Evolutionary conservation across 192 early-diverging fungal species (phyloP), one percentile per base, ranked within the genome.

Genomic region (Coemansia sp.): DNA sequence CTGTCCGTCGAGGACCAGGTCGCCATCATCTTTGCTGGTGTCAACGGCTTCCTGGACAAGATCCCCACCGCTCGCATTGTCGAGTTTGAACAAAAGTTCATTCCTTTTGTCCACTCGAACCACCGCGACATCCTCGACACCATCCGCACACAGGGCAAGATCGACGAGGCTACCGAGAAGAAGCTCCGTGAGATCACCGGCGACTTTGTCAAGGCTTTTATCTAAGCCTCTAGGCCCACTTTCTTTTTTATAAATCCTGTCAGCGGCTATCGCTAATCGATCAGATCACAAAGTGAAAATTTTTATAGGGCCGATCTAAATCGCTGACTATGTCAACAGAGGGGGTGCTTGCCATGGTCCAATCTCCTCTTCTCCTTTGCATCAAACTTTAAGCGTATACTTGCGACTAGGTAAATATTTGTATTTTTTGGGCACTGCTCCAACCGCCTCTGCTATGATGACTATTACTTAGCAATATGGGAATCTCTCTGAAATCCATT

Each of bases 31-130:
- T 99, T 95, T 84, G 93, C 97, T 65, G 94, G 96, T 93, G 97
- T 99, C 78, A 93, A 99, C 86, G 97, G 95, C 69, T 97, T 93
- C 93, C 88, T 99, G 47, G 97, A 99, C 89, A 98, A 97, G 89
- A 85, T 99, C 81, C 92, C 92, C 63, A 93, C 93, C 70, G 87
- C 90, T 86, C 91, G 92, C 78, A 89, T 99, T 61, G 91, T 90
- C 73, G 91, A 93, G 75, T 99, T 94, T 84, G 97, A 99, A 85
- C 82, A 88, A 59, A 89, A 89, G 67, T 89, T 97, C 79, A 87
- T 95, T 65, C 91, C 93, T 56, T 86, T 92, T 87, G 77, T 99
- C 73, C 84, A 86, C 65, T 86, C 93, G 65, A 95, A 93, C 84
- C 93, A 96, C 82, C 80, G 86, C 64, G 94, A 93, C 64, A 85